Evolutionary conservation across 129 eudicot species (phyloP), one percentile per base, ranked within the genome.

Genomic region (Pittosporum tobira): DNA sequence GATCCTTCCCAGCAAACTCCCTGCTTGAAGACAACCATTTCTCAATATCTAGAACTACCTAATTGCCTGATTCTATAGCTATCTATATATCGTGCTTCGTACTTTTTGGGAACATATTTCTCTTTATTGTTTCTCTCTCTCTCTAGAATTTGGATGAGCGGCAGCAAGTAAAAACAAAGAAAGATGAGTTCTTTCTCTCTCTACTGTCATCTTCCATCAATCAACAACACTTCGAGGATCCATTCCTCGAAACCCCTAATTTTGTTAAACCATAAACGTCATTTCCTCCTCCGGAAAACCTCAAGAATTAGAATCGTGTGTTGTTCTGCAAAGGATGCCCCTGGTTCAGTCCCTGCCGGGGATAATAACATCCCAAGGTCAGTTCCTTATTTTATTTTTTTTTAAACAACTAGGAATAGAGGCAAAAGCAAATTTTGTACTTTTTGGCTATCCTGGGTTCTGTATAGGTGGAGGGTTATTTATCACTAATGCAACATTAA

Each of bases 341-440:
- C 71, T 34, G 56, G 47, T 64, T 42, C 84, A 14, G 45, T 48
- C 19, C 44, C 77, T 40, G 62, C 77, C 10, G 79, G 68, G 8
- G 94, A 76, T 43, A 68, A 76, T 43, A 68, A 63, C 66, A 22
- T 61, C 43, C 70, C 86, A 6, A 83, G 91, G 91, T 79, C 43
- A 15, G 51, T 20, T 40, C 10, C 42, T 18, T 9, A 23, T 51
- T 4, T 60, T 68, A n/a, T n/a, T n/a, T n/a, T n/a, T n/a, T n/a
- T n/a, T n/a, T n/a, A n/a, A n/a, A n/a, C n/a, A n/a, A n/a, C n/a
- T n/a, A n/a, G n/a, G n/a, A n/a, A n/a, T n/a, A n/a, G n/a, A n/a
- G n/a, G n/a, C n/a, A n/a, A n/a, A n/a, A n/a, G n/a, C n/a, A n/a
- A n/a, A n/a, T n/a, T n/a, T n/a, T n/a, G n/a, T n/a, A n/a, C n/a